Base-by-base conservation (phyloP, 2,329 filamentous ascomycete species). In the Talaromyces funiculosus region DNA sequence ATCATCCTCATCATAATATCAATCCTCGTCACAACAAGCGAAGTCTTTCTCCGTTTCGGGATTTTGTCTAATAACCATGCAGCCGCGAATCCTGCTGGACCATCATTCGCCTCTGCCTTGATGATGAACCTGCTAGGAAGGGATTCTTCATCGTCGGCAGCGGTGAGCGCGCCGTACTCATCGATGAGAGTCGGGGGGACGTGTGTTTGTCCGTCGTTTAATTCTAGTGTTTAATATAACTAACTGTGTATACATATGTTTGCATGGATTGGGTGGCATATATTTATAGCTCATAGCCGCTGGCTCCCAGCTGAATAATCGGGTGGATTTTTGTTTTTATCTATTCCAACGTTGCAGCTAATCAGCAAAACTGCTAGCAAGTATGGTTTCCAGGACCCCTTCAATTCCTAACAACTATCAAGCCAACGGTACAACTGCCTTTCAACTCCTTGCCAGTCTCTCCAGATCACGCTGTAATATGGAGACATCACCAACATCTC, bases 1-100 rank as follows among this genome's bases (percentile, higher is more conserved):
- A 99, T 99, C 69, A 82, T 96, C 49, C 84, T 99, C 49, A 99
- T 99, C 71, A 76, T 95, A 51, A 80, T 97, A 66, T 93, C 89
- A 71, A 97, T 99, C 69, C 80, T 92, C 57, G 91, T 99, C 57
- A 97, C 94, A 1, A 89, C 90, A 55, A 87, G 89, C 3, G 94
- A 99, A 77, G 93, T 97, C 8, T 85, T 89, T 59, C 79, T 99
- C 55, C 84, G 94, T 6, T 97, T 97, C 71, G 86, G 82, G 29
- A 89, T 96, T 58, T 77, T 96, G 56, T 72, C 74, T 18, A 64
- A 72, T 22, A 67, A 69, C 22, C 60, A 61, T 43, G 26, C 60
- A 37, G 64, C 12, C 22, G 66, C 9, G 20, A 47, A 59, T 20
- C 51, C 61, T 16, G 58, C 65, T 1, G 58, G 63, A 0, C 55